Conservation (phyloP, 345 rosid genomes). For the Salix udensis region DNA sequence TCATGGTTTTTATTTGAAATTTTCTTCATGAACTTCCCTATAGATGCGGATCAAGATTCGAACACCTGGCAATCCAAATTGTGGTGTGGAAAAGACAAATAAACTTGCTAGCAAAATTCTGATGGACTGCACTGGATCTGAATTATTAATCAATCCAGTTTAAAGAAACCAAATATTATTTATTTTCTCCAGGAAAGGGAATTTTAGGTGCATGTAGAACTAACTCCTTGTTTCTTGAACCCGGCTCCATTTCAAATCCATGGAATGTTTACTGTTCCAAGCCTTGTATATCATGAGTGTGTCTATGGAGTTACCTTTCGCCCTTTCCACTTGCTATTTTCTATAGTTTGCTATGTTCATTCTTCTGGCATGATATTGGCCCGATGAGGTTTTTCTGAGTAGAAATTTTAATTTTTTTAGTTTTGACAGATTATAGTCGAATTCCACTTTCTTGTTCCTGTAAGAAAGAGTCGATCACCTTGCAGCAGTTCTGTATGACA, state of each 20-base stretch:
- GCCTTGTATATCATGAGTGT: not conserved
- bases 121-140: not conserved
- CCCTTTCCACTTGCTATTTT: not conserved
- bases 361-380: not conserved
- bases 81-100: constrained; percentile 1
- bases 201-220: too few relatives aligned
- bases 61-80: not conserved
- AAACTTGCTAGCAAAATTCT: constrained; percentile 8
- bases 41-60: constrained; percentile 4
- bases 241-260: not conserved
- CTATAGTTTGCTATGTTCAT: not conserved
- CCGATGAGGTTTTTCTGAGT: not conserved
- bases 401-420: not conserved
- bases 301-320: not conserved
- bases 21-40: not conserved
- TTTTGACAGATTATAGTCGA: not conserved
- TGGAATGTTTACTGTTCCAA: not conserved
- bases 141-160: not conserved
- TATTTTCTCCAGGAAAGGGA: not conserved
- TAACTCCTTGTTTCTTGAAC: not conserved
- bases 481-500: not conserved
- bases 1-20: constrained; percentile 10
- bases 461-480: not conserved
- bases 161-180: not conserved
- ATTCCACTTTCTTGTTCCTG: not conserved